Evolutionary conservation across 1,284 basidiomycete genomes (phyloP).

Genomic region (Ganoderma meredithae): DNA sequence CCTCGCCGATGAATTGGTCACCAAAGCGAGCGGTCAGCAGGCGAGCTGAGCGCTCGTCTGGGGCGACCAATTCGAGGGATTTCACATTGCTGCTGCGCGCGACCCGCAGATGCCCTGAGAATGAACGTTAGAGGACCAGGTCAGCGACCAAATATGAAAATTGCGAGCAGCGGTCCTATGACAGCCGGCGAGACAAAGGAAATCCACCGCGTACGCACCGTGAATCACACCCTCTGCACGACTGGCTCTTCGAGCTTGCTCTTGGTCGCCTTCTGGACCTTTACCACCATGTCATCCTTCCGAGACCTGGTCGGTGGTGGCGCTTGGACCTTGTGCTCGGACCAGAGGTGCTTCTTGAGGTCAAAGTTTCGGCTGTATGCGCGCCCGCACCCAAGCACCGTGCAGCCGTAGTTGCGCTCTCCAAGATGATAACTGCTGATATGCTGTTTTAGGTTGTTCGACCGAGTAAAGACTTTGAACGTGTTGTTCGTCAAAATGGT

Average conservation of each 20-base stretch:
- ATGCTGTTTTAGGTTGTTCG: slow-evolving; percentile 26
- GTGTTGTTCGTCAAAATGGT: background rate
- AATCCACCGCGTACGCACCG: slow-evolving; percentile 12
- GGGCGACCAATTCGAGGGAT: slow-evolving; percentile 19
- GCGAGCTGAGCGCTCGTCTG: slow-evolving; percentile 2
- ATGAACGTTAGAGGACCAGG: background rate
- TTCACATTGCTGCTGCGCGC: slow-evolving; percentile 9
- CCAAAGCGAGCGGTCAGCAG: slow-evolving; percentile 4
- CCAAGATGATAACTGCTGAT: slow-evolving; percentile 17
- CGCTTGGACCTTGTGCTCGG: slow-evolving; percentile 21
- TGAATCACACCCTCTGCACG: slow-evolving; percentile 15
- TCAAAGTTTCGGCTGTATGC: slow-evolving; percentile 25
- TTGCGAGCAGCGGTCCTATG: background rate
- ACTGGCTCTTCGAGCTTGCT: background rate
- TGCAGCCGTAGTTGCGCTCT: slow-evolving; percentile 18
- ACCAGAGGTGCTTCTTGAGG: slow-evolving; percentile 17
- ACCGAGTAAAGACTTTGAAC: slow-evolving; percentile 17
- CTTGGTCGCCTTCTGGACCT: background rate
- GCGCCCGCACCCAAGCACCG: slow-evolving; percentile 1
- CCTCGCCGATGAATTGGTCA: slow-evolving; percentile 1
- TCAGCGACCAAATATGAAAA: background rate
- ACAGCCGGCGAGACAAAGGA: too few species aligned
- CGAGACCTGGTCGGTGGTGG: slow-evolving; percentile 15
- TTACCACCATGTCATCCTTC: background rate
- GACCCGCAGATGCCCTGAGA: slow-evolving; percentile 10